Base-by-base conservation (phyloP, 495 filamentous ascomycete species). In the Amphirosellinia nigrospora region DNA sequence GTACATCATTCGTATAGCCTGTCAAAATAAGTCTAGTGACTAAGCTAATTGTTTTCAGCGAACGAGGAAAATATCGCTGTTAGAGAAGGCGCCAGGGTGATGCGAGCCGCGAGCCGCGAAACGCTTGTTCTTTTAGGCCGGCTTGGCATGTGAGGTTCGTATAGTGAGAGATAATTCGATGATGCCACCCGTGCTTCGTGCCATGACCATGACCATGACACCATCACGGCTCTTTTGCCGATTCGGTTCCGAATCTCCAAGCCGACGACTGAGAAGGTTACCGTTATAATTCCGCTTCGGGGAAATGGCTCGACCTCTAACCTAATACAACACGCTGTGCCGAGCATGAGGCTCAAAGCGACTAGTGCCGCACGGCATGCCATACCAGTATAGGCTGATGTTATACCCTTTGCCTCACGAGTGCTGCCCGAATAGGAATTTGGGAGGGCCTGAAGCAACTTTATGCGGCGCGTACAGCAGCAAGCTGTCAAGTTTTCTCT, bases 391-490 rank as follows among this genome's bases (percentile, higher is more conserved):
- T 58, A 5, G 32, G 30, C 28, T n/a, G 30, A 58, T 36, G 50
- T 36, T n/a, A 21, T 58, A 28, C n/a, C 7, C 50, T 23, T 36
- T 28, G 2, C 50, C 50, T 16, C 30, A 15, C 48, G 28, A 28
- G 48, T 28, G 7, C 48, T 11, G 5, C 48, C 23, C 1, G 26
- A 52, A 52, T 15, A 11, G n/a, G 48, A 26, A 28, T 10, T 52
- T 15, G 23, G 28, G n/a, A 16, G 23, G 48, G 21, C 10, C 21
- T 13, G 26, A 52, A 7, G 19, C 16, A 58, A 15, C 52, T n/a
- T n/a, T 58, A 58, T 58, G 55, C 32, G 55, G 55, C 38, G 19
- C 55, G 30, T 58, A 32, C 55, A 58, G 55, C 28, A 58, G n/a
- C 38, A 16, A 58, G 30, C 55, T 36, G 11, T 8, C 32, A 58